Base-by-base conservation (phyloP, 2,329 filamentous ascomycete genomes). In the Dactylella cylindrospora region DNA sequence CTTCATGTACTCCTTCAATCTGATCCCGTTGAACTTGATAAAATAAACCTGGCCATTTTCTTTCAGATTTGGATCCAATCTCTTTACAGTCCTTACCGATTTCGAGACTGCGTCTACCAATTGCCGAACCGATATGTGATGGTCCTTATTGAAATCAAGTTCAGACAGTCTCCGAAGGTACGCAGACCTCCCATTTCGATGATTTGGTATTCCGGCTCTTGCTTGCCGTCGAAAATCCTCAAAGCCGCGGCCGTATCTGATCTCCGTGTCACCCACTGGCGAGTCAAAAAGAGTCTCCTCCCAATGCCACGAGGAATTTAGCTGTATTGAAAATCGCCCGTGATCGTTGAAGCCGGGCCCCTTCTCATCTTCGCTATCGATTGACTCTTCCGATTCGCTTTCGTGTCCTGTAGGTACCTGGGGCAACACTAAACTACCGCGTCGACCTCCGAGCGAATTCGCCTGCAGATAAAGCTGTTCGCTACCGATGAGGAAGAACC, bases 1-100 rank as follows among this genome's bases (percentile, higher is more conserved):
- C 22, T 62, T 62, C 49, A 62, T 62, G 35, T 54, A 50, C 23
- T 62, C 57, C 23, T 62, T 41, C 22, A 62, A 49, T 8, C 36
- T n/a, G 5, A 62, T 44, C n/a, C 57, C 57, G 7, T 54, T 32
- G 13, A 62, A 54, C 19, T 54, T 62, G n/a, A 62, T 44, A 40
- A 54, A 62, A 31, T 44, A 62, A 2, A 62, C 38, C 4, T 35
- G 38, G 23, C 57, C 49, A 2, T 22, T 10, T 13, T 47, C 35
- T 5, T 35, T 53, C 2, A 39, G n/a, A n/a, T 50, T 38, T 5
- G 44, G 43, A 4, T 54, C 57, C 20, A 62, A 15, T 20, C 17
- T 50, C 31, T 54, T 62, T 12, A 62, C 50, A 3, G 49, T 62
- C 8, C 39, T 43, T 4, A 62, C 38, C 2, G 49, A 54, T 13